phyloP scores from a whole-genome alignment of 768 basidiomycete species.

The Strobilomyces confusus region DNA sequence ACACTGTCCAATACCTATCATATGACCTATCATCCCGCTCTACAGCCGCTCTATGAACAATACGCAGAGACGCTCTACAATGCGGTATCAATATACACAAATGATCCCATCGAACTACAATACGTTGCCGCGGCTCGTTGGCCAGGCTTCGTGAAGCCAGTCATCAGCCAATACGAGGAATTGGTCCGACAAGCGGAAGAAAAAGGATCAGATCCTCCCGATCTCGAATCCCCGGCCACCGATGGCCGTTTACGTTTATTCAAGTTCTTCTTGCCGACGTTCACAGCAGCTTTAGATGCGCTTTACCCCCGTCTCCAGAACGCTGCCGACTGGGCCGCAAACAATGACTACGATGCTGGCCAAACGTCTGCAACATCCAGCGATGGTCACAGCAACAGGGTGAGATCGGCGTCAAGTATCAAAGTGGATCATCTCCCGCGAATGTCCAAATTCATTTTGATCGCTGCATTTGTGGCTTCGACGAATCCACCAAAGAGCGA shows the following conservation, averaged over 20 bases:
- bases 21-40: slow-evolving; percentile 47
- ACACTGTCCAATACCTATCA: slow-evolving; percentile 8
- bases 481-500: slow-evolving; percentile 82
- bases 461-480: slow-evolving; percentile 78
- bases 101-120: slow-evolving; percentile 63
- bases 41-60: slow-evolving; percentile 60
- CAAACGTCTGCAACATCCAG: background rate
- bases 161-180: slow-evolving; percentile 47
- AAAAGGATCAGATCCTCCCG: slow-evolving; percentile 21
- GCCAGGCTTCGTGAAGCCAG: slow-evolving; percentile 73
- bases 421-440: slow-evolving; percentile 46
- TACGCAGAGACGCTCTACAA: slow-evolving; percentile 58
- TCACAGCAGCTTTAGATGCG: slow-evolving; percentile 58
- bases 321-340: slow-evolving; percentile 57
- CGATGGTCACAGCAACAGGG: slow-evolving; percentile 1
- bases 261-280: slow-evolving; percentile 57
- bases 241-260: slow-evolving; percentile 65
- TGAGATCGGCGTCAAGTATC: slow-evolving; percentile 7
- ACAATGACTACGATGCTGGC: slow-evolving; percentile 41
- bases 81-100: slow-evolving; percentile 59
- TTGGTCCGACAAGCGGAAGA: slow-evolving; percentile 20
- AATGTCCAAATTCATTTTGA: slow-evolving; percentile 70
- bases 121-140: slow-evolving; percentile 78
- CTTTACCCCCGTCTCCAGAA: slow-evolving; percentile 68
- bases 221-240: slow-evolving; percentile 42